Evolutionary conservation across 2,329 filamentous ascomycete species (phyloP), one percentile per base, ranked within the genome.

Genomic region (Raffaelea arxii): DNA sequence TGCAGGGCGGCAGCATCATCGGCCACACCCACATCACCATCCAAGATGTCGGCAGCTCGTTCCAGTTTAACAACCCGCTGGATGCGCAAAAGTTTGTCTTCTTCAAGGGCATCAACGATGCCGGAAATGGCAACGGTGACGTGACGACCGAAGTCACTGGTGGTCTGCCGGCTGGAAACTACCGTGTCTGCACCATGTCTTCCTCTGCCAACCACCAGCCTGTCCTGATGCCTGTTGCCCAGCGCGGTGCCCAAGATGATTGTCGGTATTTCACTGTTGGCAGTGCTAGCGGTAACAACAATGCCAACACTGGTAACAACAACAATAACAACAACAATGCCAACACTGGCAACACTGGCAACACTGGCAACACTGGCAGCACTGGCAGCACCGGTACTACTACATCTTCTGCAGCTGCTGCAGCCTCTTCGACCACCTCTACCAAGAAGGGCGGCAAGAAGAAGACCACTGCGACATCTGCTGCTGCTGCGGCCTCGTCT

Each of bases 91-190:
- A 69, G 56, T 81, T 77, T 53, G 74, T 65, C 57, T 81, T 81
- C 62, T 82, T 82, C 73, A 81, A 82, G 69, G 78, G 78, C 50
- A 78, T 82, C 65, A 80, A 82, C 62, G 77, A 80, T 50, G 69
- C 63, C 16, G 77, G 77, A 27, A 71, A 82, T 55, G 72, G 71
- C 25, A 55, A 74, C 2, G 78, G 78, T 43, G 63, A 69, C 5
- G 65, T 83, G 11, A 61, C 65, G 12, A 73, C 78, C 35, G 62
- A 59, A 2, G 78, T 83, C 22, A 63, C 65, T 1, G 75, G 71
- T 47, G 80, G 78, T 56, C 72, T 83, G 3, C 76, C 77, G 3
- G 66, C 69, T 3, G 78, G 79, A 30, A 78, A 75, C 65, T 84
- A 82, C 65, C 77, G 80, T 55, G 63, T 80, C 51, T 84, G 80